Evolutionary conservation across 495 filamentous ascomycete species (phyloP), one percentile per base, ranked within the genome.

Genomic region (Physcia stellaris): DNA sequence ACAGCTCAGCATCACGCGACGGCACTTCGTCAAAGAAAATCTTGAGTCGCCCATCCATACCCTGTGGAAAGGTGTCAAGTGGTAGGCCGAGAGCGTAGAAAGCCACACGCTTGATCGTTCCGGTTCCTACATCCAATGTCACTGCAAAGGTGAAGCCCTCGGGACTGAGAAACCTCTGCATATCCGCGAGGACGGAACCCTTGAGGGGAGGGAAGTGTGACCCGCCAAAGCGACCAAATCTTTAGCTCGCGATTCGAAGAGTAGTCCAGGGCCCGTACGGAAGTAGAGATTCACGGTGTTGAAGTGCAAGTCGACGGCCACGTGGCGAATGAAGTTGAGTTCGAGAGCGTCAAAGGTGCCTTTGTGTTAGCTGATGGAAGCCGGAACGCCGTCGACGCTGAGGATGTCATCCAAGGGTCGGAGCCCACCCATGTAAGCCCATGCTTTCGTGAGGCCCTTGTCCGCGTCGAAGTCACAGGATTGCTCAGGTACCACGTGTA

Each of bases 381-480:
- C 31, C 5, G 40, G 43, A 15, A 46, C 41, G 18, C 20, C 17
- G 1, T 24, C 27, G 5, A 29, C 40, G 22, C 11, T 11, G 18
- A 46, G 40, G 10, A 46, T 34, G n/a, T 37, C 40, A 7, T 46
- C 41, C n/a, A 44, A 10, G n/a, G 43, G 23, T 12, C 20, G 30
- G 18, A 32, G 24, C 9, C 43, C 39, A 30, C 43, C 43, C 19
- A 46, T 42, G 32, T 42, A 46, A 10, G 43, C 18, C 43, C 43
- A 46, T n/a, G 43, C 34, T 24, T 44, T 46, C 7, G 29, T 36
- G 16, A 46, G 43, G 10, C 43, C 43, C 24, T 23, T 44, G 2
- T 42, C 30, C 12, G 43, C 22, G 32, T 44, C 43, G 20, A 46
- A 44, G 33, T 46, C 40, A 35, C 43, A 46, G 4, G 43, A 46